phyloP scores from a whole-genome alignment of 1,284 basidiomycete genomes.

The Microbotryum scabiosae region DNA sequence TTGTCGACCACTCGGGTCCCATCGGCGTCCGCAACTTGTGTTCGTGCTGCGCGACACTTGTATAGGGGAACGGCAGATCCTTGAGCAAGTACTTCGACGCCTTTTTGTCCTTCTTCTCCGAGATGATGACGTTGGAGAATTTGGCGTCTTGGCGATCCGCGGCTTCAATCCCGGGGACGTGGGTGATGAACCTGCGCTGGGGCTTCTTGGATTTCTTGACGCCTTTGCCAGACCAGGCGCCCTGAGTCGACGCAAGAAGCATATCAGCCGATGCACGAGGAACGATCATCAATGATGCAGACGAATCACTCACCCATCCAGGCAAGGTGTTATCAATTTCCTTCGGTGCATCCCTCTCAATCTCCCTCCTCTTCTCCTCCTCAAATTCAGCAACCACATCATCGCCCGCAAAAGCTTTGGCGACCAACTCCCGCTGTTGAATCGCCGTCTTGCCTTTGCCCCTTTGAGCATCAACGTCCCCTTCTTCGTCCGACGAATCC shows the following conservation, averaged over 20 bases:
- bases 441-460: conserved; percentile 53
- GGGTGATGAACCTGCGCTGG: conserved; percentile 57
- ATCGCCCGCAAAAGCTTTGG: conserved; percentile 90
- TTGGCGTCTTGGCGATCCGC: conserved; percentile 69
- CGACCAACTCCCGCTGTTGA: conserved; percentile 79
- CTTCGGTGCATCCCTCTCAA: conserved; percentile 72
- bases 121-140: conserved; percentile 84
- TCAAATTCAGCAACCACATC: conserved; percentile 86
- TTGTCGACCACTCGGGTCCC: conserved; percentile 88
- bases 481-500: conserved; percentile 43
- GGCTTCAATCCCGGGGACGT: conserved; percentile 68
- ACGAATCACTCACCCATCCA: conserved; percentile 65
- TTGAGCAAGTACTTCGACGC: conserved; percentile 76
- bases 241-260: conserved; percentile 47
- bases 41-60: conserved; percentile 80
- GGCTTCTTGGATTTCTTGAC: conserved; percentile 42
- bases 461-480: conserved; percentile 42
- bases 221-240: conserved; percentile 82
- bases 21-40: conserved; percentile 68
- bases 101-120: conserved; percentile 89
- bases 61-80: conserved; percentile 89
- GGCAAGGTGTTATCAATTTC: conserved; percentile 83
- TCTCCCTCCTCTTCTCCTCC: conserved; percentile 66
- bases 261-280: conserved; percentile 4
- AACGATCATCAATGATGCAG: neutral